Evolutionary conservation across 345 rosid genomes (phyloP).

Genomic region (Bretschneidera sinensis): DNA sequence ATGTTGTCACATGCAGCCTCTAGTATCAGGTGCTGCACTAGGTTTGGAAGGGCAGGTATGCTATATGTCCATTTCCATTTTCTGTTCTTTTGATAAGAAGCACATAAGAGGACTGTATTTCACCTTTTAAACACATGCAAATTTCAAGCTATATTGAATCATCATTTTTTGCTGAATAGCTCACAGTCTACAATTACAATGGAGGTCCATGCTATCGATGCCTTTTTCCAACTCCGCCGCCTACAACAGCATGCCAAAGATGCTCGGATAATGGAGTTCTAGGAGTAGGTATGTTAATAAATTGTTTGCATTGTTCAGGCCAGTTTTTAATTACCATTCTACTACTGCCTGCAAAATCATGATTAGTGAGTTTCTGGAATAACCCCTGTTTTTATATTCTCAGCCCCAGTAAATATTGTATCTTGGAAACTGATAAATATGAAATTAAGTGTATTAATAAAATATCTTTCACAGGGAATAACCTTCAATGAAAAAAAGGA

Average conservation of each 20-base stretch:
- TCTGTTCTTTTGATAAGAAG: not conserved
- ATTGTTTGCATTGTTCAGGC: too few species aligned
- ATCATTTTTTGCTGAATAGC: conserved; percentile 11
- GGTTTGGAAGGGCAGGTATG: conserved; percentile 96
- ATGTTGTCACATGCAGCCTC: conserved; percentile 52
- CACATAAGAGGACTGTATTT: not conserved
- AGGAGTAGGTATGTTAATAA: conserved; percentile 60
- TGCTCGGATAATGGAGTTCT: conserved; percentile 88
- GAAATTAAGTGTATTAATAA: too few species aligned
- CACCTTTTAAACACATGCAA: too few species aligned
- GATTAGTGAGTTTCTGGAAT: too few species aligned
- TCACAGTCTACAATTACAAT: conserved; percentile 58
- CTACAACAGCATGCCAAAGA: conserved; percentile 77
- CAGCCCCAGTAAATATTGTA: too few species aligned
- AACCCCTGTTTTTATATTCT: too few species aligned
- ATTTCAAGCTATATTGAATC: too few species aligned
- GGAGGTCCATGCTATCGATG: conserved; percentile 89
- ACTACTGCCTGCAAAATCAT: not conserved
- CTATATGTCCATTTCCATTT: not conserved
- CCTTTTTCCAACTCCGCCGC: conserved; percentile 83
- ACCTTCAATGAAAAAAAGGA: too few species aligned
- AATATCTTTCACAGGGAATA: too few species aligned
- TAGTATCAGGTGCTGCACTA: conserved; percentile 96
- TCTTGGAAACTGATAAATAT: too few species aligned
- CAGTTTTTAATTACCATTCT: not conserved